These are phyloP conservation scores for Ustilago crameri DNA, from an alignment of 1,284 basidiomycete species.

Conservation along the genomic window DNA sequence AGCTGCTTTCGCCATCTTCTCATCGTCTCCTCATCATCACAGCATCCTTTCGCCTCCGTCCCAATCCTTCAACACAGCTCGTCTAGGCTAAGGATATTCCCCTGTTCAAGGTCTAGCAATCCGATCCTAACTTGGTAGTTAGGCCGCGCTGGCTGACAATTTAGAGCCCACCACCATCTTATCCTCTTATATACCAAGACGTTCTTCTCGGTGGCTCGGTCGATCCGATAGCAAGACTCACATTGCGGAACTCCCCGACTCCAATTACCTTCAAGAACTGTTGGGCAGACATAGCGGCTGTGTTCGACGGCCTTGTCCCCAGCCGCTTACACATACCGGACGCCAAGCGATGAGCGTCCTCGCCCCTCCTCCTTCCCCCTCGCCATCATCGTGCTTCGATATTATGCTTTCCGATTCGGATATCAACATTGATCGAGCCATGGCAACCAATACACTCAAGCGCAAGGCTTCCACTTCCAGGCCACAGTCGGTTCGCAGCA, in stretches of 20 bases:
- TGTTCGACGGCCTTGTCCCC: not conserved
- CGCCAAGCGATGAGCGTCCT: constrained; percentile 52
- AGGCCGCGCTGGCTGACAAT: too few species aligned
- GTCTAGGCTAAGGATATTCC: not conserved
- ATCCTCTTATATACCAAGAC: too few species aligned
- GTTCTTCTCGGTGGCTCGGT: not conserved
- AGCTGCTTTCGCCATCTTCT: not conserved
- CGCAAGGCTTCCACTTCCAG: constrained; percentile 39
- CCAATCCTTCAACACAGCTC: not conserved
- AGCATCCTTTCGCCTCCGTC: not conserved
- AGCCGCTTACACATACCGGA: not conserved
- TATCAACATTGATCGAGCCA: constrained; percentile 44
- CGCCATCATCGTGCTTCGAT: constrained; percentile 51
- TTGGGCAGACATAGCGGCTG: too few species aligned
- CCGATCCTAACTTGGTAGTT: too few species aligned
- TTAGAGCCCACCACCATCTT: too few species aligned
- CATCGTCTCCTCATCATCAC: not conserved
- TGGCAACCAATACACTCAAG: constrained; percentile 36
- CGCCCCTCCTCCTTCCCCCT: constrained; percentile 44
- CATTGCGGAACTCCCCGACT: too few species aligned
- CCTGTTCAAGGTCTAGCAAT: not conserved
- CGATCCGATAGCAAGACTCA: not conserved
- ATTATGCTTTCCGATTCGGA: constrained; percentile 50
- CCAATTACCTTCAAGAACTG: too few species aligned
- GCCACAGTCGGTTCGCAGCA: constrained; percentile 6